These are phyloP conservation scores for Neurospora sp. DNA, from an alignment of 495 filamentous ascomycete species.

Conservation along the genomic window DNA sequence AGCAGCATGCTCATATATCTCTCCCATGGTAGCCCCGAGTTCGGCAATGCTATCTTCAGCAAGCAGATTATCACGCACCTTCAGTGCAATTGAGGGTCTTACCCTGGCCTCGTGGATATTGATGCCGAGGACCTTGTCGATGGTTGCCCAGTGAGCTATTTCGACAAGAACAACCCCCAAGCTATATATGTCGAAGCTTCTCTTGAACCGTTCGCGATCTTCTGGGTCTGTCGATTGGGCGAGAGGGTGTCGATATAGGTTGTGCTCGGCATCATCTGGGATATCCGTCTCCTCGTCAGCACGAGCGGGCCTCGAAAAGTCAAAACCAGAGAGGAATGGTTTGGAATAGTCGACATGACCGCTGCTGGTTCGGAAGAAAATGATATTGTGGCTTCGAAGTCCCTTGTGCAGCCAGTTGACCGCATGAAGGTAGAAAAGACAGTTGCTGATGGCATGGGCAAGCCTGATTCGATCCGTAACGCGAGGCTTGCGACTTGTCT, in stretches of 20 bases:
- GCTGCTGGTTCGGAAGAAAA: slow-evolving; percentile 35
- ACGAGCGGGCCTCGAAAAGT: slow-evolving; percentile 42
- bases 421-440: slow-evolving; percentile 37
- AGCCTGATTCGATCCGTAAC: slow-evolving; percentile 28
- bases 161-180: slow-evolving; percentile 45
- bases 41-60: slow-evolving; percentile 17
- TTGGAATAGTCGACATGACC: slow-evolving; percentile 20
- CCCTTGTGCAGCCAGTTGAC: slow-evolving; percentile 56
- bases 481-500: slow-evolving; percentile 15
- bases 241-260: slow-evolving; percentile 41
- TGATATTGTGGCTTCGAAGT: slow-evolving; percentile 44
- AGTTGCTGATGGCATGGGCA: slow-evolving; percentile 30
- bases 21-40: slow-evolving; percentile 24
- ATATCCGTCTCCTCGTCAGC: slow-evolving; percentile 41
- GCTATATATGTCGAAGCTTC: slow-evolving; percentile 46
- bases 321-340: slow-evolving; percentile 44
- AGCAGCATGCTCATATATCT: slow-evolving; percentile 22
- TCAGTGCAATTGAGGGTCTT: slow-evolving; percentile 18
- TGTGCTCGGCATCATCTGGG: slow-evolving; percentile 32
- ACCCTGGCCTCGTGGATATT: slow-evolving; percentile 15
- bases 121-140: slow-evolving; percentile 38
- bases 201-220: slow-evolving; percentile 30
- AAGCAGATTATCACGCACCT: slow-evolving; percentile 19
- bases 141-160: slow-evolving; percentile 41
- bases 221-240: slow-evolving; percentile 30